These are phyloP conservation scores for Aspergillus brasiliensis DNA, from an alignment of 2,329 filamentous ascomycete genomes.

Conservation along the genomic window DNA sequence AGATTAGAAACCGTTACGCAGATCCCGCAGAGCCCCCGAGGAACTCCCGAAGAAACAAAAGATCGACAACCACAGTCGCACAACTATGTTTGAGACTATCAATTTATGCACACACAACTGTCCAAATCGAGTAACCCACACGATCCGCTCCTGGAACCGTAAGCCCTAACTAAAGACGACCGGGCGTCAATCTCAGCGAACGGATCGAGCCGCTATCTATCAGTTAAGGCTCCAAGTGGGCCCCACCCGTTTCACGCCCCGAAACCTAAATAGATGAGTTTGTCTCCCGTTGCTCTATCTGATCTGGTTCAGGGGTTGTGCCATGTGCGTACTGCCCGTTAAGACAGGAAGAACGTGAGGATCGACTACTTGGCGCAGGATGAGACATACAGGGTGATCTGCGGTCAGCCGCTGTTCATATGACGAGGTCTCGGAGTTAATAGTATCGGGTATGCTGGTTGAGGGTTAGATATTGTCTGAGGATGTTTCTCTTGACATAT, in stretches of 20 bases:
- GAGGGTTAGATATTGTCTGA: neutral
- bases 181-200: neutral
- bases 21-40: neutral
- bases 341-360: neutral
- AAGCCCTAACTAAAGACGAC: neutral
- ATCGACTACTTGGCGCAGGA: neutral
- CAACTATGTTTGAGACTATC: neutral
- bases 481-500: neutral
- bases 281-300: neutral
- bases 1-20: neutral
- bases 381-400: constrained; percentile 1
- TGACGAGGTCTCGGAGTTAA: neutral
- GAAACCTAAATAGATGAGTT: constrained; percentile 6
- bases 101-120: too few relatives aligned
- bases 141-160: neutral
- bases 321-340: neutral
- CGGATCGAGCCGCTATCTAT: neutral
- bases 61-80: neutral
- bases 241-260: neutral
- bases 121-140: neutral
- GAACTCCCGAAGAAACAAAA: neutral
- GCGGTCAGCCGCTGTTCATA: neutral
- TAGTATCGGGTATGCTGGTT: neutral
- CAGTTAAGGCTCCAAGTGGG: neutral
- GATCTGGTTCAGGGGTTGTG: neutral